A percentile compares a stretch with the other conserved stretches of the same genome.
Evolutionary conservation across 345 rosid genomes (phyloP).

Genomic region (Citrus cavaleriei): DNA sequence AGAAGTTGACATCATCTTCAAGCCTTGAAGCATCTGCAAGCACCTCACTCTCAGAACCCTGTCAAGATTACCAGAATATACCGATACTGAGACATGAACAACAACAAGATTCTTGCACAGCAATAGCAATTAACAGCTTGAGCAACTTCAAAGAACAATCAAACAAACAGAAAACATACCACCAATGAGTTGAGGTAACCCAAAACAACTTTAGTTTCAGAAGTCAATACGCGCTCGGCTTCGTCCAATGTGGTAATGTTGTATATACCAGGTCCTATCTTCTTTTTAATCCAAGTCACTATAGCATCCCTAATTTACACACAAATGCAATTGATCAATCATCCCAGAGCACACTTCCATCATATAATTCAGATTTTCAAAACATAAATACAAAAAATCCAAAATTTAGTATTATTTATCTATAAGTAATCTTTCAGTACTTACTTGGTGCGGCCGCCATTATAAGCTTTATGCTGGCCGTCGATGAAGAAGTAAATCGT

Average conservation of each 20-base stretch:
- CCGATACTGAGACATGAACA: not conserved
- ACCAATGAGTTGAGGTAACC: constrained; percentile 84
- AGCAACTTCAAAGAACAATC: not conserved
- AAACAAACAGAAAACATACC: constrained; percentile 38
- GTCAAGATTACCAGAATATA: constrained; percentile 1
- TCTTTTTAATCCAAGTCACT: constrained; percentile 95
- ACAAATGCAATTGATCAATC: not conserved
- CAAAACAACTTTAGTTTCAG: constrained; percentile 75
- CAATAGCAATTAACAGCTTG: not conserved
- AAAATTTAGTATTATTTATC: not conserved
- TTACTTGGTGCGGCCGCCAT: constrained; percentile 86
- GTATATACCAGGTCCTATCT: constrained; percentile 76
- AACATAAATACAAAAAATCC: not conserved
- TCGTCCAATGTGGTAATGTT: constrained; percentile 82
- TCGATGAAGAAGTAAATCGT: constrained; percentile 78
- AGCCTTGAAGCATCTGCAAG: constrained; percentile 81
- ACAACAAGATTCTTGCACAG: not conserved
- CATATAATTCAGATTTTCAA: not conserved
- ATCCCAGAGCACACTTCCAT: not conserved
- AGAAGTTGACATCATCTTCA: constrained; percentile 90
- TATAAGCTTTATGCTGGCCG: constrained; percentile 76
- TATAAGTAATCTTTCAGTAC: constrained; percentile 1
- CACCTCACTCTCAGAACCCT: constrained; percentile 85
- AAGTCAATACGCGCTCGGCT: constrained; percentile 72
- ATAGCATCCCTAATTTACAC: constrained; percentile 64